phyloP scores from a whole-genome alignment of 2,329 filamentous ascomycete species.

The Mollisiaceae sp. region DNA sequence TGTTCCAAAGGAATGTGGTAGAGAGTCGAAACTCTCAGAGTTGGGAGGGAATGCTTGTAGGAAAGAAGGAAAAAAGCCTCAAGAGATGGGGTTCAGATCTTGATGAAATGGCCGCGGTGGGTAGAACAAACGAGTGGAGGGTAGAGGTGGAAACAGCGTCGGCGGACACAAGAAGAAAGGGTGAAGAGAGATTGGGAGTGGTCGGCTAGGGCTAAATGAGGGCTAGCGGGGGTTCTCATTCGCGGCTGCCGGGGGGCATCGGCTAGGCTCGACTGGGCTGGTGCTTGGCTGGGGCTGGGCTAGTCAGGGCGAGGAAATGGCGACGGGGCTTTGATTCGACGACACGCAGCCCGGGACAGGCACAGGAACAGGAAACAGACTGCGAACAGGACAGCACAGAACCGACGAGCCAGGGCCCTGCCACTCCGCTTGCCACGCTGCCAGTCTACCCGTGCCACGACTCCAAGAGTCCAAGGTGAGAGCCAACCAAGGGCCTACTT shows the following conservation, averaged over 20 bases:
- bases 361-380: too few species aligned
- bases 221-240: not conserved
- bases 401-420: too few species aligned
- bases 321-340: not conserved
- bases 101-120: constrained; percentile 22
- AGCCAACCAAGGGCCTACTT: too few species aligned
- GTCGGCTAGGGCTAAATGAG: not conserved
- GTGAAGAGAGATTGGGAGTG: constrained; percentile 19
- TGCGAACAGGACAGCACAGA: too few species aligned
- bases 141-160: constrained; percentile 4
- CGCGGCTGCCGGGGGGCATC: not conserved
- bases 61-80: constrained; percentile 23
- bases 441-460: too few species aligned
- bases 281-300: not conserved
- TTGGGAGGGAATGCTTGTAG: constrained; percentile 42
- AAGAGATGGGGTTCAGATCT: constrained; percentile 28
- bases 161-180: constrained; percentile 5
- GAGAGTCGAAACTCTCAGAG: constrained; percentile 43
- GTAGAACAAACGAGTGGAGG: constrained; percentile 19
- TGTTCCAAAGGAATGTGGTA: constrained; percentile 47
- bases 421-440: too few species aligned
- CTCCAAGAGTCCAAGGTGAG: too few species aligned
- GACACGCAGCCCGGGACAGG: too few species aligned
- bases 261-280: not conserved
- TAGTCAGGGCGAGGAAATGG: not conserved